Conservation (phyloP, 345 rosid species). For the Camelina neglecta region DNA sequence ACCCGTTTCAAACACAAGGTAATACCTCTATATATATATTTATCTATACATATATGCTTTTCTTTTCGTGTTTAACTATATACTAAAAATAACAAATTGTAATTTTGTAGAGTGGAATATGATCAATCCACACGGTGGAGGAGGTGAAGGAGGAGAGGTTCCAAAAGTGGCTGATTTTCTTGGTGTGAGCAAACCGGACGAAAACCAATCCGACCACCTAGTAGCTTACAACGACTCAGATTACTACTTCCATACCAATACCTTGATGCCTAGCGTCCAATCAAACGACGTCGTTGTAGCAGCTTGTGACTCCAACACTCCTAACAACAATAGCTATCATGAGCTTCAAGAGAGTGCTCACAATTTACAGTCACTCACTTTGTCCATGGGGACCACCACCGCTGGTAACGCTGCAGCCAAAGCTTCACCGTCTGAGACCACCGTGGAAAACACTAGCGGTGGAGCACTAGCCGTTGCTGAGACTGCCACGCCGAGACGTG, state of each 20-base stretch:
- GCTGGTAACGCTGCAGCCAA: constrained; percentile 44
- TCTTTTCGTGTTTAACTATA: constrained; percentile 3
- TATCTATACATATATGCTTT: background rate
- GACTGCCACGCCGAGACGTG: constrained; percentile 79
- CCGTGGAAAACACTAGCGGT: constrained; percentile 55
- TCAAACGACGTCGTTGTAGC: constrained; percentile 44
- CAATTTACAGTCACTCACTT: constrained; percentile 79
- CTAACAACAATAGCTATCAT: constrained; percentile 48
- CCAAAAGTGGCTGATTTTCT: constrained; percentile 97
- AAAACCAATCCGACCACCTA: constrained; percentile 62
- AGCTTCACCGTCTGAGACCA: constrained; percentile 54
- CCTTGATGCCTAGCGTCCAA: constrained; percentile 58
- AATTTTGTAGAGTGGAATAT: constrained; percentile 72
- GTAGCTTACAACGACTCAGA: constrained; percentile 69
- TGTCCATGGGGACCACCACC: constrained; percentile 88
- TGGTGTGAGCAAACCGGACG: constrained; percentile 88
- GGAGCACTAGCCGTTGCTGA: constrained; percentile 51
- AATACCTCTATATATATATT: background rate
- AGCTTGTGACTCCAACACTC: constrained; percentile 39
- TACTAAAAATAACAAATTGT: background rate
- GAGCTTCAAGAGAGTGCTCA: constrained; percentile 76
- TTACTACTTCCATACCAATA: constrained; percentile 58
- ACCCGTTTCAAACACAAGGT: constrained; percentile 94
- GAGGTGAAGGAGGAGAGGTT: constrained; percentile 54
- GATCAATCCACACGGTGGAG: constrained; percentile 62